Base-by-base conservation (phyloP, 257 asterid genomes). In the Leptodermis oblonga region DNA sequence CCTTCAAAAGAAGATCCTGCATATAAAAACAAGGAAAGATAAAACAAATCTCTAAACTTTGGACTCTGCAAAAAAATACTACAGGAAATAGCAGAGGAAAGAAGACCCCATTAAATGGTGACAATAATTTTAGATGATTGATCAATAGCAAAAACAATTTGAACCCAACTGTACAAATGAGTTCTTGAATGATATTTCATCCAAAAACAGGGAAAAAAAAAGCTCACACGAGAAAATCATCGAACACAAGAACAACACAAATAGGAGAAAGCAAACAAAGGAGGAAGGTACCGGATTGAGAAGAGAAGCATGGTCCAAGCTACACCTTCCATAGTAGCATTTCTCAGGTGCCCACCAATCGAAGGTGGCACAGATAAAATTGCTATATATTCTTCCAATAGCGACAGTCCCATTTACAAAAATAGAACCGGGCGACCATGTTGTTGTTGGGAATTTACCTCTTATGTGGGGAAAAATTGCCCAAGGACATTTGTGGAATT, bases 291-390 rank as follows among this genome's bases (percentile, higher is more conserved):
- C 98, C 94, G 89, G 80, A 80, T 89, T 87, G 70, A 92, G 86
- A 33, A 92, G 48, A 60, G 95, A 87, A 86, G 95, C 82, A 49
- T 81, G 83, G 60, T 76, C 96, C 98, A 96, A 92, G 77, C 86
- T 73, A 68, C 98, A 92, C 46, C 85, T 82, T n/a, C 94, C 96
- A 71, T 87, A 86, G 68, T 92, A 89, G 76, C 98, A 92, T 67
- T 87, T 82, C 74, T 86, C 89, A 36, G 95, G 87, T 18, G 98
- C 96, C 96, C 96, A 92, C 96, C 98, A 92, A 62, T 92, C 98
- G 83, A 87, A 54, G 10, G 98, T 92, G 20, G 95, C 96, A 75
- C 98, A 92, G 30, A 92, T 79, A 74, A 84, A 89, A 79, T 86
- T 74, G 33, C 51, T 81, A 59, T 87, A 92, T 46, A 83, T 89